Conservation (phyloP, 345 rosid genomes). For the Syzygium aromaticum region DNA sequence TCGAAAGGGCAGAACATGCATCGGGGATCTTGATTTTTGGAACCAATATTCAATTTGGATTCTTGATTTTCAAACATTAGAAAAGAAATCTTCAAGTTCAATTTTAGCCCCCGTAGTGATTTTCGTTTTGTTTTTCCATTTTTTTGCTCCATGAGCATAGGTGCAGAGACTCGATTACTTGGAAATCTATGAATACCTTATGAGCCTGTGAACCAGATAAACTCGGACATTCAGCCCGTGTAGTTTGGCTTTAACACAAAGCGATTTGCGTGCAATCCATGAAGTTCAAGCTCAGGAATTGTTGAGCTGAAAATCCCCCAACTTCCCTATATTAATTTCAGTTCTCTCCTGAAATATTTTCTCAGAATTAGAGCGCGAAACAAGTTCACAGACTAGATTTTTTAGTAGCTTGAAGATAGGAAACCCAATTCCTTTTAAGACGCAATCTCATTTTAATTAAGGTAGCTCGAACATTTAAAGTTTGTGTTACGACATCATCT, state of each 20-base stretch:
- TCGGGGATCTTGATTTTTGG: background rate
- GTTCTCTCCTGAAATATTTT: background rate
- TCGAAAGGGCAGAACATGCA: background rate
- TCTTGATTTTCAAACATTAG: background rate
- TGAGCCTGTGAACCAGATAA: background rate
- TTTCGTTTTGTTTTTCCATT: too few relatives aligned
- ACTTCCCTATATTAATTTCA: background rate
- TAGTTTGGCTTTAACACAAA: background rate
- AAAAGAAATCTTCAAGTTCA: background rate
- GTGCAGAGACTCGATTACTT: background rate
- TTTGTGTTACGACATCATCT: background rate
- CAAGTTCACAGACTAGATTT: background rate
- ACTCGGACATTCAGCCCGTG: background rate
- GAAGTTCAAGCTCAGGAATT: background rate
- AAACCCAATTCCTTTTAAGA: background rate
- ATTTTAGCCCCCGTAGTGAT: background rate
- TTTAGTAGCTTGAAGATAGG: background rate
- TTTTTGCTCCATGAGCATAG: fast-evolving
- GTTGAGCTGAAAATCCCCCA: fast-evolving
- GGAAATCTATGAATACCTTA: background rate
- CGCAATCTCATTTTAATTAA: background rate
- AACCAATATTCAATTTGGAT: background rate
- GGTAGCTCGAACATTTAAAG: background rate
- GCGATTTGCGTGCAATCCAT: background rate
- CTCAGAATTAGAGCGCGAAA: background rate